A percentile compares a stretch with the other conserved stretches of the same genome.
These are phyloP conservation scores for Filobasidium floriforme DNA, from an alignment of 768 basidiomycete genomes.

Conservation along the genomic window DNA sequence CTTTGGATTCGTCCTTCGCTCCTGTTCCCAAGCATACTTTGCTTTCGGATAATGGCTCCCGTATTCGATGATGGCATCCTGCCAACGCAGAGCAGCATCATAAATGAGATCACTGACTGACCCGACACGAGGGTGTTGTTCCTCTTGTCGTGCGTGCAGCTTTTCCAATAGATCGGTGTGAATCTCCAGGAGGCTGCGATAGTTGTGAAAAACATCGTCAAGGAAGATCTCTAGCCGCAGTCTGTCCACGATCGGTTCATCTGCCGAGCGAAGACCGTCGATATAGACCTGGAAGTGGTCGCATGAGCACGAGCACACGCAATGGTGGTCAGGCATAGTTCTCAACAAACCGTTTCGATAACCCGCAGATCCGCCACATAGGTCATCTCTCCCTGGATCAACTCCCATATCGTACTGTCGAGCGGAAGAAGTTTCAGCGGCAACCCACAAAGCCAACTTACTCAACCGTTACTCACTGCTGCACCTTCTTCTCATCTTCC, in stretches of 20 bases:
- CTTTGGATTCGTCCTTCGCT: constrained; percentile 31
- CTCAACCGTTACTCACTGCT: constrained; percentile 55
- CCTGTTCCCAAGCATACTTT: constrained; percentile 43
- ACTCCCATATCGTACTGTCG: constrained; percentile 75
- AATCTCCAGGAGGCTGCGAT: constrained; percentile 54
- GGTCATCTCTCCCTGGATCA: constrained; percentile 87
- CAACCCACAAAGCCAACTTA: too few relatives aligned
- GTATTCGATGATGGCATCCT: constrained; percentile 45
- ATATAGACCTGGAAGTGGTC: constrained; percentile 61
- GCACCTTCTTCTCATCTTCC: constrained; percentile 72
- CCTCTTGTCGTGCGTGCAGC: constrained; percentile 40
- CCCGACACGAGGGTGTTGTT: constrained; percentile 45
- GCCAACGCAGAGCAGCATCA: constrained; percentile 45
- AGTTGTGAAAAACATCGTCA: constrained; percentile 81
- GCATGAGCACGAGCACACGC: background rate
- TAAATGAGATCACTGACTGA: constrained; percentile 44
- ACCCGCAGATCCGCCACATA: constrained; percentile 88
- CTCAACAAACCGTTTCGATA: constrained; percentile 59
- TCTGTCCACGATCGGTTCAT: constrained; percentile 57
- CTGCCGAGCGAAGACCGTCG: constrained; percentile 40
- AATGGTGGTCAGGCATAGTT: background rate
- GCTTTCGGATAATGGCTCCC: constrained; percentile 45
- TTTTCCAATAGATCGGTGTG: constrained; percentile 39
- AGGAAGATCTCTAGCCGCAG: constrained; percentile 68
- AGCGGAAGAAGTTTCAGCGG: background rate